Base-by-base conservation (phyloP, 148 eudicot genomes). In the Cornus kousa region DNA sequence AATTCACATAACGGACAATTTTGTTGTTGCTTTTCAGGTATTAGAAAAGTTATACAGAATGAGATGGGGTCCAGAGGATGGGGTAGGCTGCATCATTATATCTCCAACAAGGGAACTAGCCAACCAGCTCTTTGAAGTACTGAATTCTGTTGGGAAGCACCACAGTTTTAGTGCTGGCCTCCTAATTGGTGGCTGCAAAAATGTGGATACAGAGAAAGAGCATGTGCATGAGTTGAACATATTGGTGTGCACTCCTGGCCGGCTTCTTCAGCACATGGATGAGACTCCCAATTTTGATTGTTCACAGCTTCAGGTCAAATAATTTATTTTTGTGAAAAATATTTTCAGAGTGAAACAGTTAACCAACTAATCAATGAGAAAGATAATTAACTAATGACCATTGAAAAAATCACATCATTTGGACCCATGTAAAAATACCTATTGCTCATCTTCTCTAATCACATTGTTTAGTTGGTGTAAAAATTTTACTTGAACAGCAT, bases 221-320 rank as follows among this genome's bases (percentile, higher is more conserved):
- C 92, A 81, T 84, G 96, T 93, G 32, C 89, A 91, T 83, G 90
- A 86, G 24, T 74, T 95, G 83, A 95, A 93, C 83, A 91, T 95
- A 37, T 81, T 95, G 83, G 89, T 95, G 22, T 95, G 98, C 78
- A 95, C 98, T 55, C 98, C 98, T 62, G 98, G 98, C 19, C 89
- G 98, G 78, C 91, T 95, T 76, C 97, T 93, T 68, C 97, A 95
- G 81, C 98, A 95, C 86, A 95, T 95, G 98, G 94, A 93, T 64
- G 96, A 93, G 78, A 93, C 98, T 60, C 92, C 96, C 67, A 95
- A 95, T 79, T 95, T 95, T 81, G 97, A 93, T 19, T 95, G 98
- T 83, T 88, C 97, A 75, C 91, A 93, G 76, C 96, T 95, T 65
- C 98, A 95, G 98, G 98, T 95, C 92, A 57, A 82, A n/a, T 74